A percentile compares a stretch with the other conserved stretches of the same genome.
These are phyloP conservation scores for Xylariaceae sp. DNA, from an alignment of 2,329 filamentous ascomycete genomes.

Conservation along the genomic window DNA sequence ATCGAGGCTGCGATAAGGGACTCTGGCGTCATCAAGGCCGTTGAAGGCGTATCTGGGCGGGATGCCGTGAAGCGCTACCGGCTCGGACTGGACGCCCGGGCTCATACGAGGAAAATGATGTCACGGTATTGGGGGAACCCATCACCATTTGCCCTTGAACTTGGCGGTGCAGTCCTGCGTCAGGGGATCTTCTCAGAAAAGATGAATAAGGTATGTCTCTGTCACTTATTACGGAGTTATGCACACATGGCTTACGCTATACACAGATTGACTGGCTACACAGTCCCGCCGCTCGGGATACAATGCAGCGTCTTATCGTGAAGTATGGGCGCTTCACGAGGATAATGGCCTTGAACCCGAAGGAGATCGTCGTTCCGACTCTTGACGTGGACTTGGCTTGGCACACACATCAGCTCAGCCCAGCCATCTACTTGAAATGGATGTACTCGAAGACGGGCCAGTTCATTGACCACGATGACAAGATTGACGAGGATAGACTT, in stretches of 20 bases:
- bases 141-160: slow-evolving; percentile 66
- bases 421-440: slow-evolving; percentile 63
- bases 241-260: slow-evolving; percentile 4
- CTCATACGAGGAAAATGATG: slow-evolving; percentile 68
- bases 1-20: slow-evolving; percentile 52
- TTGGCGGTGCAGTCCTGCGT: slow-evolving; percentile 65
- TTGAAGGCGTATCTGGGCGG: slow-evolving; percentile 38
- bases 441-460: slow-evolving; percentile 50
- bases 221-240: neutral
- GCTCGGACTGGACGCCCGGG: slow-evolving; percentile 36
- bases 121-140: slow-evolving; percentile 69
- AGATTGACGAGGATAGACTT: slow-evolving; percentile 70
- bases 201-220: slow-evolving; percentile 59
- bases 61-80: slow-evolving; percentile 26
- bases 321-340: slow-evolving; percentile 68
- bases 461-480: slow-evolving; percentile 84
- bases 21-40: slow-evolving; percentile 41
- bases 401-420: slow-evolving; percentile 79
- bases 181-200: slow-evolving; percentile 71
- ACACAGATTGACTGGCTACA: slow-evolving; percentile 72
- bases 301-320: slow-evolving; percentile 63
- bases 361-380: slow-evolving; percentile 65
- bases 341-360: slow-evolving; percentile 55
- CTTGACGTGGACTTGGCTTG: slow-evolving; percentile 75
- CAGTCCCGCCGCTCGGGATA: slow-evolving; percentile 64